These are phyloP conservation scores for Debaryomyces subglobosus DNA, from an alignment of 1,139 yeast species.

Conservation along the genomic window DNA sequence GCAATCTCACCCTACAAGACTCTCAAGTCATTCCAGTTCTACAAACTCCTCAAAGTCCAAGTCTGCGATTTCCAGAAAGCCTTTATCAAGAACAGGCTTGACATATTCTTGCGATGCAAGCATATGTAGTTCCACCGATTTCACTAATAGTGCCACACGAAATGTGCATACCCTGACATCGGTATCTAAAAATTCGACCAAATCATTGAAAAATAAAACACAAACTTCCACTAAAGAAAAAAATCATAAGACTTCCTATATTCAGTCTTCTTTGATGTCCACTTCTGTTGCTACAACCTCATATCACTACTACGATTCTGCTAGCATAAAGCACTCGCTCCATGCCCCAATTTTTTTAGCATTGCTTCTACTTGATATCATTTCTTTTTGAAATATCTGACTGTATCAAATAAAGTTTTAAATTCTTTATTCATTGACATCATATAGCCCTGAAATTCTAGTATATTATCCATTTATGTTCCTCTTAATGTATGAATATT, in stretches of 20 bases:
- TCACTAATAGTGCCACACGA: neutral
- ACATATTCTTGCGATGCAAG: neutral
- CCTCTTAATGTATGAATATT: neutral
- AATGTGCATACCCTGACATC: neutral
- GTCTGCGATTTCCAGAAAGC: neutral
- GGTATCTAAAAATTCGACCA: neutral
- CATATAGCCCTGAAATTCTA: neutral
- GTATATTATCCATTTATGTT: neutral
- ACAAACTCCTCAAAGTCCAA: neutral
- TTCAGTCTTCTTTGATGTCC: neutral
- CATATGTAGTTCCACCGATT: neutral
- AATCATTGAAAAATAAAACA: neutral
- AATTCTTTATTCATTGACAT: neutral
- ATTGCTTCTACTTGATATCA: neutral
- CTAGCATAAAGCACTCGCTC: neutral
- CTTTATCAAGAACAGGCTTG: neutral
- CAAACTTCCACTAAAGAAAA: neutral
- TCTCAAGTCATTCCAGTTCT: neutral
- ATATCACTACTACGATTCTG: slow-evolving; percentile 1
- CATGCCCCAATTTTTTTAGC: neutral
- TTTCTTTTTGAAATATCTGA: neutral
- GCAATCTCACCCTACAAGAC: neutral
- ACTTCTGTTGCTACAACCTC: neutral
- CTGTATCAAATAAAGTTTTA: neutral
- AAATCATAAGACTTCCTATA: neutral